phyloP scores from a whole-genome alignment of 225 moss, liverwort and hornwort species.

The Polytrichum formosum region DNA sequence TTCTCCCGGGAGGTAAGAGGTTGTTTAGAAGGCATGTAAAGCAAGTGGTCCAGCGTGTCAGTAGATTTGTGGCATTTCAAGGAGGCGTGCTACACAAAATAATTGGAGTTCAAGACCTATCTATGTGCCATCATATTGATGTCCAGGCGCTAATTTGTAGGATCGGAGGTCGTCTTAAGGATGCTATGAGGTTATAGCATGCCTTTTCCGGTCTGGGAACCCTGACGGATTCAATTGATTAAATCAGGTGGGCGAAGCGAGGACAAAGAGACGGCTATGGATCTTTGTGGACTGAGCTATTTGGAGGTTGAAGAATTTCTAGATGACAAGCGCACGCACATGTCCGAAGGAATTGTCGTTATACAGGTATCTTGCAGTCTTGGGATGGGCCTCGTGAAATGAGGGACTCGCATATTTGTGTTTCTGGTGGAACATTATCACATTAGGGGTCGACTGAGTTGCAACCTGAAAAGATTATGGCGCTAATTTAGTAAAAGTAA shows the following conservation, averaged over 20 bases:
- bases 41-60: too few species aligned
- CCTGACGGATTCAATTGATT: not conserved
- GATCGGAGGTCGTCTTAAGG: not conserved
- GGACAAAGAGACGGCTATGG: constrained; percentile 68
- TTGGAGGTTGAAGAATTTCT: constrained; percentile 63
- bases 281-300: constrained; percentile 59
- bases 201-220: too few species aligned
- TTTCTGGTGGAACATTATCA: not conserved
- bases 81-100: not conserved
- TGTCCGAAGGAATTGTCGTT: constrained; percentile 57
- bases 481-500: not conserved
- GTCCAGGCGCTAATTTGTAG: not conserved
- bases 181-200: too few species aligned
- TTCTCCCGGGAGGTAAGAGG: too few species aligned
- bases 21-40: too few species aligned
- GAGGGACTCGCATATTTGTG: not conserved
- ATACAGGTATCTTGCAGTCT: too few species aligned
- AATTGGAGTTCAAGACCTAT: too few species aligned
- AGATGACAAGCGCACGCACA: constrained; percentile 64
- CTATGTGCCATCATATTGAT: too few species aligned
- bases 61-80: not conserved
- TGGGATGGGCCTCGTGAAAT: too few species aligned
- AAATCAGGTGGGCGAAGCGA: constrained; percentile 41
- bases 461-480: not conserved
- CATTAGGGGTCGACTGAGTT: too few species aligned